A percentile compares a stretch with the other conserved stretches of the same genome.
These are phyloP conservation scores for Phytophthora idaei DNA, from an alignment of 352 stramenopile species.

Conservation along the genomic window DNA sequence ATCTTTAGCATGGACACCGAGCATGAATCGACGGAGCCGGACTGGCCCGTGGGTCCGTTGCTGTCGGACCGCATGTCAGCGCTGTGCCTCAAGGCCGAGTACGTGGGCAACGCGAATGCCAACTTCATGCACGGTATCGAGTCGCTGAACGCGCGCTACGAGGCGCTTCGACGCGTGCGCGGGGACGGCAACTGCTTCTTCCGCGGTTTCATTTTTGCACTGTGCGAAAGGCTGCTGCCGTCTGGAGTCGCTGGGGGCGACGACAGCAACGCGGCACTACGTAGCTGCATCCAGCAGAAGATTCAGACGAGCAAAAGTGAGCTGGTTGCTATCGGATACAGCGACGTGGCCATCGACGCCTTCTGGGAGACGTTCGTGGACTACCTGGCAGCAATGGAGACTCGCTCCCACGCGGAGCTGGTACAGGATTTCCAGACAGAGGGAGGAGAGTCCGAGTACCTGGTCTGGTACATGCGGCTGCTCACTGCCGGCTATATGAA, in stretches of 20 bases:
- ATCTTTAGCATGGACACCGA: neutral
- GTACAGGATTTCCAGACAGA: conserved; percentile 88
- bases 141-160: conserved; percentile 68
- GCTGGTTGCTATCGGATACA: conserved; percentile 88
- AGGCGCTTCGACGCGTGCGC: conserved; percentile 79
- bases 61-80: conserved; percentile 64
- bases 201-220: conserved; percentile 88
- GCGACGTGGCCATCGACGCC: conserved; percentile 91
- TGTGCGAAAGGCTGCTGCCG: conserved; percentile 80
- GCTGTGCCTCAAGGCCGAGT: conserved; percentile 69
- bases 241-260: conserved; percentile 23
- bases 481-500: conserved; percentile 89
- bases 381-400: conserved; percentile 83
- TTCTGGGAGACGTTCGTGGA: conserved; percentile 95
- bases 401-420: conserved; percentile 66
- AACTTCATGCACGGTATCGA: conserved; percentile 81
- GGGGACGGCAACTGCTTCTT: conserved; percentile 94
- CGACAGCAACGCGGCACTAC: conserved; percentile 33
- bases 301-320: conserved; percentile 75
- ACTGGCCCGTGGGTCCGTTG: conserved; percentile 38
- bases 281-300: conserved; percentile 53
- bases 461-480: conserved; percentile 90
- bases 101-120: conserved; percentile 70
- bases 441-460: conserved; percentile 84
- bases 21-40: conserved; percentile 1